These are phyloP conservation scores for Camellia sinensis DNA, from an alignment of 148 eudicot genomes.

Conservation along the genomic window DNA sequence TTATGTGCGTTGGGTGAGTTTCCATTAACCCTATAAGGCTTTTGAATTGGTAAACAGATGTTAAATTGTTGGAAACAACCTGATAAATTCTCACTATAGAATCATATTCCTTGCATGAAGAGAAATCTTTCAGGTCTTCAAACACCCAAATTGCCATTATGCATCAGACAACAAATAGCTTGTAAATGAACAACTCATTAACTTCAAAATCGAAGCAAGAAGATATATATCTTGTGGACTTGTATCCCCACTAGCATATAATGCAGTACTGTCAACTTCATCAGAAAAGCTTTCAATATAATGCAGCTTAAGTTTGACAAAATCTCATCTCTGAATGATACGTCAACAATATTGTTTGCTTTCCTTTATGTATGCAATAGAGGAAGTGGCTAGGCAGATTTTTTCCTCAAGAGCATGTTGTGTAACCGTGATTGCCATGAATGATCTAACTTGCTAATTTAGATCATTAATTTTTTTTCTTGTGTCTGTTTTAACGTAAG, in stretches of 20 bases:
- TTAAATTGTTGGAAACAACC: constrained; percentile 38
- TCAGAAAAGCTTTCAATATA: constrained; percentile 38
- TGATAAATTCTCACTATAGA: constrained; percentile 32
- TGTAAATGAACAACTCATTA: constrained; percentile 66
- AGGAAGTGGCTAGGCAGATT: constrained; percentile 39
- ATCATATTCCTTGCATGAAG: constrained; percentile 39
- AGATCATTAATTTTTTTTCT: constrained; percentile 35
- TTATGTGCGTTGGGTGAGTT: constrained; percentile 24
- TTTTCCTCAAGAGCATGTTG: constrained; percentile 20
- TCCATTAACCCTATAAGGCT: constrained; percentile 40
- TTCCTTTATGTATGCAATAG: constrained; percentile 47
- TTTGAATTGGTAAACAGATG: constrained; percentile 39
- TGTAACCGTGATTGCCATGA: constrained; percentile 38
- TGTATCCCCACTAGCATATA: constrained; percentile 27
- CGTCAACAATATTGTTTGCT: constrained; percentile 31
- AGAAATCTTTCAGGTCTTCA: constrained; percentile 28
- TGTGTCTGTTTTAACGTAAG: constrained; percentile 32
- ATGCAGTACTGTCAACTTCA: constrained; percentile 24
- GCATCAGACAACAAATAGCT: constrained; percentile 38
- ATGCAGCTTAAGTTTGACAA: constrained; percentile 46
- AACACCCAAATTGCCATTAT: constrained; percentile 17
- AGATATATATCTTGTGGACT: constrained; percentile 49
- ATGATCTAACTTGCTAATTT: constrained; percentile 39
- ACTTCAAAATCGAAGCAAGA: constrained; percentile 66
- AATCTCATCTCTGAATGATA: constrained; percentile 43